phyloP scores from a whole-genome alignment of 1,284 basidiomycete species.

The Cutaneotrichosporon sp. region DNA sequence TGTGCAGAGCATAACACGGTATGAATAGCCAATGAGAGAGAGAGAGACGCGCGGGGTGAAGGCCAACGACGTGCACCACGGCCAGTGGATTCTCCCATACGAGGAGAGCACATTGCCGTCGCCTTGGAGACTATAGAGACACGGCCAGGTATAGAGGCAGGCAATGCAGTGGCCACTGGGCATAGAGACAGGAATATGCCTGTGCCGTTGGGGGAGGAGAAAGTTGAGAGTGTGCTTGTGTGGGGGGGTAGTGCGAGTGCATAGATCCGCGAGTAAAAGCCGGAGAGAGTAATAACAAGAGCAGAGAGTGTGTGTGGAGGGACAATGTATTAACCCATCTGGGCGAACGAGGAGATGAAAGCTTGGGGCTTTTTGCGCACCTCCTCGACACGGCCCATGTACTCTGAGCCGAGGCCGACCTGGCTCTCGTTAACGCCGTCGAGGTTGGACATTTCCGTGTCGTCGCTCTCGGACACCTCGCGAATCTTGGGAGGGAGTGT shows the following conservation, averaged over 20 bases:
- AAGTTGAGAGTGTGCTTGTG: not conserved
- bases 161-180: not conserved
- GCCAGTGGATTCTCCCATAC: too few species aligned
- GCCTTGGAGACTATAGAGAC: too few species aligned
- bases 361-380: conserved; percentile 6
- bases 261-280: not conserved
- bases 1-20: not conserved
- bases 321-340: conserved; percentile 7
- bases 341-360: conserved; percentile 8
- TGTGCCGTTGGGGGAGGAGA: not conserved
- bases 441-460: conserved; percentile 9
- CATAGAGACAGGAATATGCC: not conserved
- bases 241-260: not conserved
- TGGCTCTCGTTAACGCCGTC: conserved; percentile 12
- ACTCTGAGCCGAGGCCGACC: conserved; percentile 14
- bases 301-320: not conserved
- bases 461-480: conserved; percentile 14
- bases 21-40: not conserved
- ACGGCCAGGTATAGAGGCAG: not conserved
- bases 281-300: not conserved
- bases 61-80: too few species aligned
- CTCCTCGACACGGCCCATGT: conserved; percentile 10
- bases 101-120: too few species aligned
- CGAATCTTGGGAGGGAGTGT: conserved; percentile 20
- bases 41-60: too few species aligned